These are phyloP conservation scores for Ascochyta clinopodiicola DNA, from an alignment of 2,329 filamentous ascomycete genomes.

Conservation along the genomic window DNA sequence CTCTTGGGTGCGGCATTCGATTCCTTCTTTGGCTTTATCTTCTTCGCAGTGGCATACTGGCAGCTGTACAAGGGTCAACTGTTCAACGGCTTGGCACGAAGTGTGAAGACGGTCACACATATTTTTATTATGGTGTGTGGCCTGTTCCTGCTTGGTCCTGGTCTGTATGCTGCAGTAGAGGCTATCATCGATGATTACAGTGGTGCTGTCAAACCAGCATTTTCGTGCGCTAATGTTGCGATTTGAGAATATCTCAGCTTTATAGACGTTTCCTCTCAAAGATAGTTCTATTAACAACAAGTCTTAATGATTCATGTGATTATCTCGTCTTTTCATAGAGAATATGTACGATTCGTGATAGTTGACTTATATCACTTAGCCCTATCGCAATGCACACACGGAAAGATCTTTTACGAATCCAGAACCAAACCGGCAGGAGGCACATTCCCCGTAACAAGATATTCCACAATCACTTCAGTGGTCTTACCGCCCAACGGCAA, in stretches of 20 bases:
- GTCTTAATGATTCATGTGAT: too few species aligned
- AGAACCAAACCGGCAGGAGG: slow-evolving; percentile 27
- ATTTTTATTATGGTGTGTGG: slow-evolving; percentile 55
- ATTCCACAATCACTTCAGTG: slow-evolving; percentile 38
- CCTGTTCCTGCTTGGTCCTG: slow-evolving; percentile 59
- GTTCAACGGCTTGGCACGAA: slow-evolving; percentile 46
- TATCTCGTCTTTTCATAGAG: too few species aligned
- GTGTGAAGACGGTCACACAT: slow-evolving; percentile 55
- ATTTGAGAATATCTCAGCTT: slow-evolving; percentile 41
- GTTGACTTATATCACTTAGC: too few species aligned
- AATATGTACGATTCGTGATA: too few species aligned
- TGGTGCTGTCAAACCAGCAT: slow-evolving; percentile 53
- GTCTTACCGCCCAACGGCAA: slow-evolving; percentile 44
- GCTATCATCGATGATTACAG: slow-evolving; percentile 61
- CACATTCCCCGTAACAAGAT: slow-evolving; percentile 44
- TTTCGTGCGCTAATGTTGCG: slow-evolving; percentile 58
- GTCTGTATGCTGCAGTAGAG: slow-evolving; percentile 60
- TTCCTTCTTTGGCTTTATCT: slow-evolving; percentile 92
- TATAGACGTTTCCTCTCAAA: too few species aligned
- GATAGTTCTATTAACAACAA: too few species aligned
- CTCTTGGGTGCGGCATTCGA: slow-evolving; percentile 85
- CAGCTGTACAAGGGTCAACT: slow-evolving; percentile 73
- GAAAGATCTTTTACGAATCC: neutral
- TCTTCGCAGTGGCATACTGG: slow-evolving; percentile 83
- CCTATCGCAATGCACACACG: too few species aligned